phyloP scores from a whole-genome alignment of 768 basidiomycete species.

The Naganishia vaughanmartiniae region DNA sequence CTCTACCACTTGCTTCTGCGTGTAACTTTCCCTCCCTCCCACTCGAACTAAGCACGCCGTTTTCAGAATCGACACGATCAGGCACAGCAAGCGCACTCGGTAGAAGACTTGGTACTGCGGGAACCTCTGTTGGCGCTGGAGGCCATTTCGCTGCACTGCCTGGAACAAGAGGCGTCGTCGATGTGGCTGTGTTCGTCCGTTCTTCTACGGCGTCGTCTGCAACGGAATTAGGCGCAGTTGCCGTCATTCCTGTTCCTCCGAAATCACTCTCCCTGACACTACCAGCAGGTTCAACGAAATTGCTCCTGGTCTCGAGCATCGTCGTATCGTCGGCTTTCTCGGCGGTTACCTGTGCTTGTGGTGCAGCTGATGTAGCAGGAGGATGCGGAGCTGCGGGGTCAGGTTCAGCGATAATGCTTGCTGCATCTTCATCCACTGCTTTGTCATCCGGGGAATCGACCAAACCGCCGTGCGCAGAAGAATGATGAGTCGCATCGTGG shows the following conservation, averaged over 20 bases:
- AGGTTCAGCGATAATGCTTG: neutral
- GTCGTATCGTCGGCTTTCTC: neutral
- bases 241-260: neutral
- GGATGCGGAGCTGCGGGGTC: neutral
- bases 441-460: neutral
- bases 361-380: neutral
- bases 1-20: neutral
- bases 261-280: neutral
- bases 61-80: neutral
- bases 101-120: slow-evolving; percentile 25
- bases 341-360: neutral
- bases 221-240: neutral
- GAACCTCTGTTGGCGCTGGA: slow-evolving; percentile 25
- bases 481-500: neutral
- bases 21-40: neutral
- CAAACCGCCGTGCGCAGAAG: neutral
- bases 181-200: neutral
- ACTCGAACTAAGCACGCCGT: neutral
- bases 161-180: neutral
- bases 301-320: neutral
- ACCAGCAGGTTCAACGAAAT: neutral
- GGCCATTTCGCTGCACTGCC: slow-evolving; percentile 14
- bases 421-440: neutral
- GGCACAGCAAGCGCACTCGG: slow-evolving; percentile 14
- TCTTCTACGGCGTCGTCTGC: neutral